Evolutionary conservation across 2,329 filamentous ascomycete species (phyloP).

Genomic region (Akanthomyces muscarius): DNA sequence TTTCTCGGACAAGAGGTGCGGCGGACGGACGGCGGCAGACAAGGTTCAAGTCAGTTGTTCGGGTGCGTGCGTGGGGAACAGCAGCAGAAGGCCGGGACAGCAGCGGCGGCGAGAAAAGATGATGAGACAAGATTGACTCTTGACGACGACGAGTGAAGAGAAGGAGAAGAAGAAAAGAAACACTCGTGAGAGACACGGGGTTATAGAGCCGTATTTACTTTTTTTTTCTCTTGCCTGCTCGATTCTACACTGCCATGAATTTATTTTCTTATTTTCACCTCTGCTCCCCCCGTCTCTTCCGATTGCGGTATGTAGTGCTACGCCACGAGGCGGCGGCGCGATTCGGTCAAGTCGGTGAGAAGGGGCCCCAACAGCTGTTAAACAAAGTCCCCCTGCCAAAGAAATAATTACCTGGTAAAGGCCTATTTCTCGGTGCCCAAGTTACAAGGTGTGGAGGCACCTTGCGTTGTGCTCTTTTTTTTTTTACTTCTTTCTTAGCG

Average conservation of each 20-base stretch:
- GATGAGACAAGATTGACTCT: not conserved
- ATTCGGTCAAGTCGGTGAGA: conserved; percentile 17
- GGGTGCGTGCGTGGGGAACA: conserved; percentile 1
- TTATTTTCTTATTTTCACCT: not conserved
- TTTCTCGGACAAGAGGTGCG: not conserved
- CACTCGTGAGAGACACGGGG: not conserved
- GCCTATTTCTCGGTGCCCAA: not conserved
- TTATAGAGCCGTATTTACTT: conserved; percentile 2
- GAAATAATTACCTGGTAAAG: too few species aligned
- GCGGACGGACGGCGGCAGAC: not conserved
- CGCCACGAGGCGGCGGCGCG: not conserved
- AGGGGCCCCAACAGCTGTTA: not conserved
- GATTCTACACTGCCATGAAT: not conserved
- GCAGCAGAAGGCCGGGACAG: not conserved
- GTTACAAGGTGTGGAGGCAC: not conserved
- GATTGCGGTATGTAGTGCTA: conserved; percentile 7
- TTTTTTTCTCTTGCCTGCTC: not conserved
- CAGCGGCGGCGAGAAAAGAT: not conserved
- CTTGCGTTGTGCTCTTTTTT: not conserved
- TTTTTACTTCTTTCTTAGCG: not conserved
- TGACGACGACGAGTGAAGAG: not conserved
- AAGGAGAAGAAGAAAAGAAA: not conserved
- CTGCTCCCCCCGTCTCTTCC: not conserved
- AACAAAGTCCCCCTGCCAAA: not conserved
- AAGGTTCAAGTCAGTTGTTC: conserved; percentile 10